These are phyloP conservation scores for Eimeria tenella DNA, from an alignment of 169 alveolate species.

Conservation along the genomic window DNA sequence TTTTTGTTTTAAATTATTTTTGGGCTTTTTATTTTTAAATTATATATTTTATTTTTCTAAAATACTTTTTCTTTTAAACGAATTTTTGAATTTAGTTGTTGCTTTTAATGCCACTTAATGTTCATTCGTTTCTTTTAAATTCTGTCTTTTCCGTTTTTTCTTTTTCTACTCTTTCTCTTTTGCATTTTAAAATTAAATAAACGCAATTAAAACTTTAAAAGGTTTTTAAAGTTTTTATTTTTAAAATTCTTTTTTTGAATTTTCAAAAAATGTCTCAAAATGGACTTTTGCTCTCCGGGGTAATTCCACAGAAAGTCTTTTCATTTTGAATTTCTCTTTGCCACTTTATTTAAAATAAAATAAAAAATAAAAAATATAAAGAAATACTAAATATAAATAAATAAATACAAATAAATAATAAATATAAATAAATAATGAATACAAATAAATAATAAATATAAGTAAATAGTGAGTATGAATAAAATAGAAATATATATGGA, in stretches of 20 bases:
- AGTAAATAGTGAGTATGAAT: background rate
- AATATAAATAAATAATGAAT: too few species aligned
- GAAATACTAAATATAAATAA: background rate
- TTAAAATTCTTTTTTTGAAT: background rate
- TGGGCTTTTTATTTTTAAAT: too few species aligned
- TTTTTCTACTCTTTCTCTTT: background rate
- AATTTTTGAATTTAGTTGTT: background rate
- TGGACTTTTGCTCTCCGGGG: background rate
- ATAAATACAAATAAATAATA: background rate
- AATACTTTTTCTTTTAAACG: background rate
- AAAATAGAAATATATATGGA: background rate
- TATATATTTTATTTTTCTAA: too few species aligned
- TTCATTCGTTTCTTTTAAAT: background rate
- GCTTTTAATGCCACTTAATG: background rate
- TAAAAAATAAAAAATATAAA: background rate
- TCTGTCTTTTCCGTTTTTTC: too few species aligned
- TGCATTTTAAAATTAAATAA: background rate
- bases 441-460: background rate
- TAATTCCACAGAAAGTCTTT: slow-evolving; percentile 62
- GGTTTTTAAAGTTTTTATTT: background rate
- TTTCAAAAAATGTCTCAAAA: background rate
- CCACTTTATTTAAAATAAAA: slow-evolving; percentile 2
- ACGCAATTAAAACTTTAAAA: background rate
- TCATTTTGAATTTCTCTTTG: slow-evolving; percentile 85
- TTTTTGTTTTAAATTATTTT: too few species aligned